Percentiles rank a stretch among this genome's conserved stretches.
Evolutionary conservation across 2,329 filamentous ascomycete species (phyloP).

Genomic region (Talaromyces verruculosus): DNA sequence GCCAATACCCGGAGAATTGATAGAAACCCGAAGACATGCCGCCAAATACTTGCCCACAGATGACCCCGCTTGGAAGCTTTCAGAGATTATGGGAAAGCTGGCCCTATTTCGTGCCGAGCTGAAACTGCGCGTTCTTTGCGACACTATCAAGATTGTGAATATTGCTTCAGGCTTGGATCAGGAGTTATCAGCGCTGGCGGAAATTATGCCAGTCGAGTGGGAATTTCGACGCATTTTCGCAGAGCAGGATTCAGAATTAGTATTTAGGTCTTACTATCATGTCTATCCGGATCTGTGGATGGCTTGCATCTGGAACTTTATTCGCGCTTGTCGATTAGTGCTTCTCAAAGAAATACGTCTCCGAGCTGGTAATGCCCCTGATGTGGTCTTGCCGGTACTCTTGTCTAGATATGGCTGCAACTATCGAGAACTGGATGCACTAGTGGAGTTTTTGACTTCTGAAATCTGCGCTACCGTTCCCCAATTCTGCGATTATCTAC

Average conservation of each 20-base stretch:
- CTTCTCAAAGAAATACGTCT: conserved; percentile 21
- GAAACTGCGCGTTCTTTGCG: not conserved
- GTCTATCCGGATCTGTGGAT: conserved; percentile 23
- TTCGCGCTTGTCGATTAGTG: conserved; percentile 23
- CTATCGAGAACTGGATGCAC: not conserved
- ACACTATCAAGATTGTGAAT: not conserved
- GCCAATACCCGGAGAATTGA: conserved; percentile 17
- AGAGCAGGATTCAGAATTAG: not conserved
- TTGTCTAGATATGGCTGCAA: not conserved
- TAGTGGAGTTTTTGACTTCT: not conserved
- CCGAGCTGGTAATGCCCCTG: not conserved
- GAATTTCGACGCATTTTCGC: not conserved
- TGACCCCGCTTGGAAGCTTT: conserved; percentile 15
- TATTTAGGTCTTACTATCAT: conserved; percentile 15
- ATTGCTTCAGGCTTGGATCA: conserved; percentile 5
- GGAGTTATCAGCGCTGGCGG: not conserved
- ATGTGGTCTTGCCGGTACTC: not conserved
- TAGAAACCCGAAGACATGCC: conserved; percentile 9
- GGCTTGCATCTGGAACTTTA: conserved; percentile 23
- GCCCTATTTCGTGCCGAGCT: conserved; percentile 9
- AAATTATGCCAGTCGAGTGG: conserved; percentile 11
- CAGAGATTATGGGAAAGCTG: conserved; percentile 12
- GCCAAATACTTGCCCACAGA: conserved; percentile 3
- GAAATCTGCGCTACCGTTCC: conserved; percentile 17
- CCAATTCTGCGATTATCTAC: conserved; percentile 10